These are phyloP conservation scores for Pyracantha coccinea DNA, from an alignment of 331 rosid species.

Conservation along the genomic window DNA sequence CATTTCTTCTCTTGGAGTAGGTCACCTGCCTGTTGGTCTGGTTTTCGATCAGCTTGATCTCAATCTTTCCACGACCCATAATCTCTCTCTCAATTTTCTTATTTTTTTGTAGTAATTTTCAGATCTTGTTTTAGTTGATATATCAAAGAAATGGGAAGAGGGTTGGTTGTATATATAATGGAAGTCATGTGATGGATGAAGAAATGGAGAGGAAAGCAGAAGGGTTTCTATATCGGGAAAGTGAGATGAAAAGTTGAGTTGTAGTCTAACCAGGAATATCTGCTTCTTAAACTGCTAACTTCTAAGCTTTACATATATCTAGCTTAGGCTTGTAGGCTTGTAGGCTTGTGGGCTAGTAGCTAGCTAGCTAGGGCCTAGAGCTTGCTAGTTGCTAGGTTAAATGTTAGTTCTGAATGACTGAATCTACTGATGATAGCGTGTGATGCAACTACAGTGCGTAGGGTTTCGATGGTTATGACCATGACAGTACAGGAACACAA, in stretches of 20 bases:
- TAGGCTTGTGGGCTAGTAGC: not conserved
- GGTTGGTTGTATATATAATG: not conserved
- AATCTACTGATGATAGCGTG: not conserved
- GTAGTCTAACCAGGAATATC: slow-evolving; percentile 55
- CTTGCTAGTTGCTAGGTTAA: not conserved
- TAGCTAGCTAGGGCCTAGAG: not conserved
- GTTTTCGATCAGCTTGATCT: slow-evolving; percentile 76
- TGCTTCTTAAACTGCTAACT: not conserved
- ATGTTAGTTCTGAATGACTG: not conserved
- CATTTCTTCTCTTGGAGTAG: no score
- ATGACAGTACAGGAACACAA: not conserved
- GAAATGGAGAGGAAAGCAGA: slow-evolving; percentile 1
- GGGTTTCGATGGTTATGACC: not conserved
- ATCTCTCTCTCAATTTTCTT: not conserved
- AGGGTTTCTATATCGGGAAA: slow-evolving; percentile 42
- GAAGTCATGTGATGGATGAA: not conserved
- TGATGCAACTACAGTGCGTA: not conserved
- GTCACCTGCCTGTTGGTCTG: slow-evolving; percentile 37
- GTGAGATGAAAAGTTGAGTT: slow-evolving; percentile 36
- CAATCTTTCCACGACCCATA: slow-evolving; percentile 82
- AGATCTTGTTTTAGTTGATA: not conserved
- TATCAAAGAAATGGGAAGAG: not conserved
- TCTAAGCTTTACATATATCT: not conserved
- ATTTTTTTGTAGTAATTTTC: not conserved
- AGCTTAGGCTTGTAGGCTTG: not conserved